phyloP scores from a whole-genome alignment of 441 rosid genomes.

The Adansonia rubrostipa region DNA sequence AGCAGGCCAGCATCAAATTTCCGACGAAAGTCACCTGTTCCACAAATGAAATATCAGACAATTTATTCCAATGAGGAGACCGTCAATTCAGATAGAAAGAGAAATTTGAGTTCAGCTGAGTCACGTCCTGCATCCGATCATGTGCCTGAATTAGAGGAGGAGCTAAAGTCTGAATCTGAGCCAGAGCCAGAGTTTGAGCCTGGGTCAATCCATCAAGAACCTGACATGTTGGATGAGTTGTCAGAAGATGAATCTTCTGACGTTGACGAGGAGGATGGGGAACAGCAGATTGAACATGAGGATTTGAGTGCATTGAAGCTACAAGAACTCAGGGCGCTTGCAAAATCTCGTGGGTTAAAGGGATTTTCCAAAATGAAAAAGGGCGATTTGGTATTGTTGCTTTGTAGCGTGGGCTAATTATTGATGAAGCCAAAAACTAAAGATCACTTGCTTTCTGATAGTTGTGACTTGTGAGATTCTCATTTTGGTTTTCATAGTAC shows the following conservation, averaged over 20 bases:
- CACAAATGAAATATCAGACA: constrained; percentile 53
- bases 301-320: constrained; percentile 66
- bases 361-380: constrained; percentile 87
- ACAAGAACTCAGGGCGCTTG: constrained; percentile 62
- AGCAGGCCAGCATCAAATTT: constrained; percentile 68
- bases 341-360: constrained; percentile 76
- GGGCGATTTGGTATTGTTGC: constrained; percentile 59
- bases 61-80: constrained; percentile 45
- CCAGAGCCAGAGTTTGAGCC: neutral
- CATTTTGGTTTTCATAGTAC: neutral
- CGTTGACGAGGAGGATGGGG: constrained; percentile 38
- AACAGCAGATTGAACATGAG: constrained; percentile 32
- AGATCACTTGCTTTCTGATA: constrained; percentile 19
- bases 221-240: constrained; percentile 35
- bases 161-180: constrained; percentile 33
- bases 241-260: constrained; percentile 49
- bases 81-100: constrained; percentile 40
- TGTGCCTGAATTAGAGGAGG: constrained; percentile 29
- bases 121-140: constrained; percentile 36
- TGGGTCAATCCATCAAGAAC: constrained; percentile 34
- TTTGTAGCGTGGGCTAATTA: constrained; percentile 41
- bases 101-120: constrained; percentile 41
- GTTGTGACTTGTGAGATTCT: constrained; percentile 16
- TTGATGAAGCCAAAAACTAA: constrained; percentile 6
- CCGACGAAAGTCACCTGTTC: constrained; percentile 64